Evolutionary conservation across 2,329 filamentous ascomycete species (phyloP).

Genomic region (Geosmithia morbida): DNA sequence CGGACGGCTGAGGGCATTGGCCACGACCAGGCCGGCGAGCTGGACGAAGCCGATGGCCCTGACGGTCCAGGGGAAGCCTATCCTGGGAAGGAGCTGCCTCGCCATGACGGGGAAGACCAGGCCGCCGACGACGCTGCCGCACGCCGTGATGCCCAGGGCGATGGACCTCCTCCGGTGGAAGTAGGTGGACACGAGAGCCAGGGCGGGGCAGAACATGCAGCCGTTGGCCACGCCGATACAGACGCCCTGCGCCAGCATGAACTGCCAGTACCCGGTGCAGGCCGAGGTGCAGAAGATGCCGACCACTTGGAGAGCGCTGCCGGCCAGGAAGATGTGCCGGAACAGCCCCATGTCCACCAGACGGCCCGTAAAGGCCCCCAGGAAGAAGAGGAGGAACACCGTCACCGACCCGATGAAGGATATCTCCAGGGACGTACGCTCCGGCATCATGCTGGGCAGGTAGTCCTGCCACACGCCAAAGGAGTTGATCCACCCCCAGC

Average conservation of each 20-base stretch:
- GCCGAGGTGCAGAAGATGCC: constrained; percentile 33
- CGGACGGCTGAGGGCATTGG: constrained; percentile 22
- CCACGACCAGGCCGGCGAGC: constrained; percentile 23
- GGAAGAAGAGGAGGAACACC: constrained; percentile 39
- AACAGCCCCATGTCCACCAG: constrained; percentile 40
- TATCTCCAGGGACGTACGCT: constrained; percentile 20
- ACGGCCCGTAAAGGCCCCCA: constrained; percentile 37
- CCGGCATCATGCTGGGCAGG: constrained; percentile 25
- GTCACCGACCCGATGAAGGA: constrained; percentile 41
- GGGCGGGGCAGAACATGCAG: constrained; percentile 46
- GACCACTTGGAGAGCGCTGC: constrained; percentile 24
- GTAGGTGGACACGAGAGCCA: constrained; percentile 54
- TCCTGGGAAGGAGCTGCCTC: constrained; percentile 10
- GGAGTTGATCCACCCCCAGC: constrained; percentile 35
- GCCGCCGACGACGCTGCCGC: constrained; percentile 44
- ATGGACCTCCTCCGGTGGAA: constrained; percentile 42
- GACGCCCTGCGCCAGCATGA: constrained; percentile 42
- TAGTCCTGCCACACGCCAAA: constrained; percentile 43
- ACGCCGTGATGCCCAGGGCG: constrained; percentile 46
- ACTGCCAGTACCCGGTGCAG: constrained; percentile 37
- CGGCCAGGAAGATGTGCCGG: constrained; percentile 23
- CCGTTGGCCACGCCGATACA: constrained; percentile 44
- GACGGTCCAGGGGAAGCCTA: constrained; percentile 35
- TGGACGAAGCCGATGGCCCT: constrained; percentile 46
- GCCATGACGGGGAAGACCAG: constrained; percentile 35